A percentile compares a stretch with the other conserved stretches of the same genome.
Evolutionary conservation across 345 rosid genomes (phyloP).

Genomic region (Salix koriyanagi): DNA sequence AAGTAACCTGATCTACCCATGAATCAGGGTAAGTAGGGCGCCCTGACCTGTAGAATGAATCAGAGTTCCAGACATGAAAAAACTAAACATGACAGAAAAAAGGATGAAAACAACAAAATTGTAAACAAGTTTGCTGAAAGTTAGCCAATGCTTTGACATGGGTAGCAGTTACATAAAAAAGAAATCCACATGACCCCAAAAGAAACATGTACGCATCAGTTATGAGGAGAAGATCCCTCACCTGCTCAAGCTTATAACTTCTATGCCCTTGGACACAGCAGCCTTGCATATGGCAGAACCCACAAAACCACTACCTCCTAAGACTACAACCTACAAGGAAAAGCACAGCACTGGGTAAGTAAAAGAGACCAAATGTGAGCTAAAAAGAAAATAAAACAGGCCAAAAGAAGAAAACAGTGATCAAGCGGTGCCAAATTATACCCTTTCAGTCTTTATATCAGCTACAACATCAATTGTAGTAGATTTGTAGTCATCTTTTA

Average conservation of each 20-base stretch:
- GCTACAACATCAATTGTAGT: slow-evolving; percentile 76
- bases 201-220: slow-evolving; percentile 7
- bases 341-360: slow-evolving; percentile 14
- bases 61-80: slow-evolving; percentile 9
- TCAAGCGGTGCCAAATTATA: slow-evolving; percentile 14
- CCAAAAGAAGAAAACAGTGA: not conserved
- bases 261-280: slow-evolving; percentile 77
- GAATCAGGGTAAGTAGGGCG: slow-evolving; percentile 59
- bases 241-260: slow-evolving; percentile 91
- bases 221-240: slow-evolving; percentile 16
- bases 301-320: slow-evolving; percentile 88
- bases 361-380: not conserved
- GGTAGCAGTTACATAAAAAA: not conserved
- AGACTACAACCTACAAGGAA: slow-evolving; percentile 68
- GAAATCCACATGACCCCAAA: not conserved
- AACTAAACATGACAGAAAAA: not conserved
- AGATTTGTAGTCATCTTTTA: slow-evolving; percentile 37
- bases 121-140: not conserved
- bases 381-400: not conserved
- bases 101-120: not conserved
- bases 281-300: slow-evolving; percentile 95
- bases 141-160: not conserved
- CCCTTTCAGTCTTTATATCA: slow-evolving; percentile 70
- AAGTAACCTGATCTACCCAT: slow-evolving; percentile 91
- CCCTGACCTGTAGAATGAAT: slow-evolving; percentile 62